Conservation (phyloP, 148 eudicot genomes). For the Rhododendron ferrugineum region DNA sequence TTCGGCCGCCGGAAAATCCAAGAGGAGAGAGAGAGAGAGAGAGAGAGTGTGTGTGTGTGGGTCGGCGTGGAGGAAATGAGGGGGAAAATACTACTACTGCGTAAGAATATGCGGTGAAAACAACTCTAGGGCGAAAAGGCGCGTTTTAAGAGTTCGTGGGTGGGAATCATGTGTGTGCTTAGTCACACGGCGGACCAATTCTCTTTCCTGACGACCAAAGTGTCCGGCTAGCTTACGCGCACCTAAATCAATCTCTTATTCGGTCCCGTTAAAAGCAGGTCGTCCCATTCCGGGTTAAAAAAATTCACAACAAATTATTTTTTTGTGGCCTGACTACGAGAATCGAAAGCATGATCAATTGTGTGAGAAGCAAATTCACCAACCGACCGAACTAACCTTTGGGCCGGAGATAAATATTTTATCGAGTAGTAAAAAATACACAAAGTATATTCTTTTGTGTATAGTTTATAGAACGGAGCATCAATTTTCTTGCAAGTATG, state of each 20-base stretch:
- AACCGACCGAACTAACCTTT: too few species aligned
- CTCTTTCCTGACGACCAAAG: neutral
- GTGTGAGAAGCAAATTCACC: too few species aligned
- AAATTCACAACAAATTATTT: too few species aligned
- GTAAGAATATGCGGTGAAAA: neutral
- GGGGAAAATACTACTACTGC: neutral
- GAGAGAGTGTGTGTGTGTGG: neutral
- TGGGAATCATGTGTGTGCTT: neutral
- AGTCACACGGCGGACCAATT: neutral
- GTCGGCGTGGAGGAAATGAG: neutral
- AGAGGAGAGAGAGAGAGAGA: neutral
- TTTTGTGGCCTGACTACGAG: too few species aligned
- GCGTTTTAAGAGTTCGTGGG: neutral
- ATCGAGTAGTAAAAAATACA: neutral
- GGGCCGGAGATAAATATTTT: too few species aligned
- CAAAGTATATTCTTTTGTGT: neutral
- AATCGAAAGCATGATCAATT: too few species aligned
- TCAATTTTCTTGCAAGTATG: neutral
- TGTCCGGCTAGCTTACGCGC: too few species aligned
- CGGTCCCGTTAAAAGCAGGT: too few species aligned
- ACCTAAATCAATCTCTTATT: too few species aligned
- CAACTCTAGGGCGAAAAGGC: neutral
- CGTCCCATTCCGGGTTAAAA: accelerated
- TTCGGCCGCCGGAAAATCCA: neutral
- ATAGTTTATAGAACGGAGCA: neutral